Evolutionary conservation across 805 yeast genomes (phyloP).

Genomic region (Blastobotrys attinorum): DNA sequence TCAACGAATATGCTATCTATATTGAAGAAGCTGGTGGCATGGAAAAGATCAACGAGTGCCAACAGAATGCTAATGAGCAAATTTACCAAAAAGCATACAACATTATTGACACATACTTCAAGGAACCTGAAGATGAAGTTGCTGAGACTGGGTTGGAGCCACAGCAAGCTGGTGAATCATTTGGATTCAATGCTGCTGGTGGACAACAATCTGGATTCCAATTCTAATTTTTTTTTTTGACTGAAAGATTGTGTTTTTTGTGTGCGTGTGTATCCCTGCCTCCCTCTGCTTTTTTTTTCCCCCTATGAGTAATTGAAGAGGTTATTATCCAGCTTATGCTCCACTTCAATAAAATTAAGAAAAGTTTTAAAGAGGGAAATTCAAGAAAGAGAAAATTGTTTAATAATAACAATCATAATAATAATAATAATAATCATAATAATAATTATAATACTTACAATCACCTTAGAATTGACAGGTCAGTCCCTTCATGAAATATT

Average conservation of each 20-base stretch:
- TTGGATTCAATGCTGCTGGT: constrained; percentile 52
- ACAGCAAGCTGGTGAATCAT: constrained; percentile 74
- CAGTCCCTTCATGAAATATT: too few species aligned
- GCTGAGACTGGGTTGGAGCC: constrained; percentile 60
- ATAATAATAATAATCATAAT: too few species aligned
- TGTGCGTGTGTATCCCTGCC: background rate
- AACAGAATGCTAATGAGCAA: constrained; percentile 82
- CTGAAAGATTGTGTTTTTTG: too few species aligned
- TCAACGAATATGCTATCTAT: constrained; percentile 81
- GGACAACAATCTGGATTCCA: constrained; percentile 5
- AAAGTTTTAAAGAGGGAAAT: too few species aligned
- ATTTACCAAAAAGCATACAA: constrained; percentile 85
- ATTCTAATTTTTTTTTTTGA: background rate
- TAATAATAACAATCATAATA: too few species aligned
- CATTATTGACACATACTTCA: constrained; percentile 86
- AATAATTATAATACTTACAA: too few species aligned
- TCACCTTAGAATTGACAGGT: too few species aligned
- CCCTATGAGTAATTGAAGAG: background rate
- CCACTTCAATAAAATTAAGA: too few species aligned
- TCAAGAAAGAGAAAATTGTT: too few species aligned
- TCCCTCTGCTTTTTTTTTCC: background rate
- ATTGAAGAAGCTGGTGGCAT: constrained; percentile 98
- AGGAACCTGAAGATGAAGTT: constrained; percentile 67
- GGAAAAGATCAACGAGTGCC: constrained; percentile 92
- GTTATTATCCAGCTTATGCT: too few species aligned